Evolutionary conservation across 768 basidiomycete genomes (phyloP).

Genomic region (Stropharia rugosoannulata): DNA sequence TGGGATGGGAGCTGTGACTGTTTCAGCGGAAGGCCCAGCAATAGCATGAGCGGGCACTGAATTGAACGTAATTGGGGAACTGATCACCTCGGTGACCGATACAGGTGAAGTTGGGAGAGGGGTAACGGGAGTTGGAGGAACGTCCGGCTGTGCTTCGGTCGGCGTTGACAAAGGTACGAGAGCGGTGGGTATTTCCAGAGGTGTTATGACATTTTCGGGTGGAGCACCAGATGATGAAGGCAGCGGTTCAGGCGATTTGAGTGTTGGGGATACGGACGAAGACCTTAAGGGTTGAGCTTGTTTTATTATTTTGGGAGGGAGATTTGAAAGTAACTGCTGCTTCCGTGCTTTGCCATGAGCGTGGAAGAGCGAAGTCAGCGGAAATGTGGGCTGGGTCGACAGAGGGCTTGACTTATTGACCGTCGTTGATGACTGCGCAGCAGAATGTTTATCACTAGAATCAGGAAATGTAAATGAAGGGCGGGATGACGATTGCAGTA

Average conservation of each 20-base stretch:
- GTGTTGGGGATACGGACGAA: constrained; percentile 9
- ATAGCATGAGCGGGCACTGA: constrained; percentile 3
- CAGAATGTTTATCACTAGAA: constrained; percentile 22
- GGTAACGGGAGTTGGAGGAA: background rate
- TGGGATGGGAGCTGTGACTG: background rate
- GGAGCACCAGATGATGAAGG: constrained; percentile 9
- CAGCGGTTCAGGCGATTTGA: constrained; percentile 1
- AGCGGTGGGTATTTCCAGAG: background rate
- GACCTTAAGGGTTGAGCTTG: background rate
- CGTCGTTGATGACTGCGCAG: constrained; percentile 29
- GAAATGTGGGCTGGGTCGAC: constrained; percentile 15
- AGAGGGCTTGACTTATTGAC: constrained; percentile 22
- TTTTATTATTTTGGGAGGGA: background rate
- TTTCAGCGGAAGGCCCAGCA: constrained; percentile 15
- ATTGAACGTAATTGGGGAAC: background rate
- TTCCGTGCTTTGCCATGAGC: constrained; percentile 31
- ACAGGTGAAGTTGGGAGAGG: background rate
- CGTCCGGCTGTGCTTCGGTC: background rate
- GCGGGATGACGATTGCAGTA: constrained; percentile 38
- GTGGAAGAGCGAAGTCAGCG: constrained; percentile 32
- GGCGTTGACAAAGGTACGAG: background rate
- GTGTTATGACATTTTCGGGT: background rate
- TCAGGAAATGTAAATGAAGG: constrained; percentile 48
- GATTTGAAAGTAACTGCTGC: constrained; percentile 8
- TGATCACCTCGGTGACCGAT: background rate